Evolutionary conservation across 2,329 filamentous ascomycete species (phyloP).

Genomic region (Pezicula carpinea): DNA sequence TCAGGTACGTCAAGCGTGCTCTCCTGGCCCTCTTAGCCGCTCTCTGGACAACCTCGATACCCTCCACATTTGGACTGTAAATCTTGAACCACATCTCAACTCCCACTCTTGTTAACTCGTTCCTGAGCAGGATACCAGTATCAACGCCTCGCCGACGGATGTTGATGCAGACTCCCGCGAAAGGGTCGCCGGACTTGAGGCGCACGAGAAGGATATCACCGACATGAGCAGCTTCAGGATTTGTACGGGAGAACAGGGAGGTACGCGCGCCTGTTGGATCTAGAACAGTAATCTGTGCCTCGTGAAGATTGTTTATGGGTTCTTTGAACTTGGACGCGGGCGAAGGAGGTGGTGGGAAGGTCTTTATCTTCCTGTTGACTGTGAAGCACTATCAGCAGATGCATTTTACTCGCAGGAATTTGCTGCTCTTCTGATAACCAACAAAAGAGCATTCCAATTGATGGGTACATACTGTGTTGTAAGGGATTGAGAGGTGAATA

Average conservation of each 20-base stretch:
- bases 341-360: constrained; percentile 49
- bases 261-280: constrained; percentile 82
- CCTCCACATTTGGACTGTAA: constrained; percentile 82
- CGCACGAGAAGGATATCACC: constrained; percentile 92
- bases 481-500: constrained; percentile 7
- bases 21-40: constrained; percentile 78
- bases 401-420: neutral
- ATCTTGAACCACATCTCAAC: constrained; percentile 99
- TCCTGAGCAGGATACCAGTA: constrained; percentile 80
- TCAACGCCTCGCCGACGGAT: constrained; percentile 86
- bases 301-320: constrained; percentile 63
- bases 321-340: constrained; percentile 54
- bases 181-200: constrained; percentile 79
- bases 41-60: constrained; percentile 90
- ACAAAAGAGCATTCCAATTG: neutral
- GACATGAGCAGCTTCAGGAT: constrained; percentile 72
- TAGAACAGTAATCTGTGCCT: constrained; percentile 65
- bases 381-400: constrained; percentile 6
- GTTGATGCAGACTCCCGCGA: constrained; percentile 81
- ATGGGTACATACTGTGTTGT: constrained; percentile 9
- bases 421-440: neutral
- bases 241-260: constrained; percentile 72
- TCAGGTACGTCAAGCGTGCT: constrained; percentile 86
- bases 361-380: constrained; percentile 43
- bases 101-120: constrained; percentile 78